phyloP scores from a whole-genome alignment of 1,284 basidiomycete genomes.

The Hypsizygus ulmarius region DNA sequence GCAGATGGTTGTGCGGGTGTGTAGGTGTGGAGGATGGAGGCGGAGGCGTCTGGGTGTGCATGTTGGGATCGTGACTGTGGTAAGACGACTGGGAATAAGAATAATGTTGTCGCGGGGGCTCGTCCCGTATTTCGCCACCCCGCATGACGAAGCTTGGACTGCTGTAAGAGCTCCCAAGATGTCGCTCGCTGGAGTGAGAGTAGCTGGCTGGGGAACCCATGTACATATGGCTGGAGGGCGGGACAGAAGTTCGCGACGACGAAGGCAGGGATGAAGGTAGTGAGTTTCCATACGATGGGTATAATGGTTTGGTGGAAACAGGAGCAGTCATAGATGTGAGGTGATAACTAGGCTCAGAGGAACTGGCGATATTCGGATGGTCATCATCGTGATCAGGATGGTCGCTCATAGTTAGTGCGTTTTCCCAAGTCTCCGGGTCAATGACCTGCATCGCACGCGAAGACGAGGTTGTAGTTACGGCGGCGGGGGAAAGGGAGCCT shows the following conservation, averaged over 20 bases:
- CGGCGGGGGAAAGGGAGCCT: constrained; percentile 42
- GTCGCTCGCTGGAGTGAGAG: constrained; percentile 40
- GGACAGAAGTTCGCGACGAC: constrained; percentile 31
- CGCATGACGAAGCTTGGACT: constrained; percentile 37
- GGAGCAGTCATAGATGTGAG: constrained; percentile 37
- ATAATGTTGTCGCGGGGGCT: constrained; percentile 38
- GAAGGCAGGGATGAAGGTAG: constrained; percentile 32
- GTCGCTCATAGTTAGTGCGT: constrained; percentile 52
- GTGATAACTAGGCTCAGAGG: constrained; percentile 37
- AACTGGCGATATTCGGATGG: constrained; percentile 34
- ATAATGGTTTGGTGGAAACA: constrained; percentile 25
- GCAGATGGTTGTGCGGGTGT: constrained; percentile 31
- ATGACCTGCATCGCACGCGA: constrained; percentile 47
- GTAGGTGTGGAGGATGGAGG: constrained; percentile 27
- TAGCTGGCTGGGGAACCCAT: constrained; percentile 33
- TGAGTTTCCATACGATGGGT: constrained; percentile 34
- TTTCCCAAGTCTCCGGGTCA: constrained; percentile 55
- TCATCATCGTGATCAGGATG: constrained; percentile 33
- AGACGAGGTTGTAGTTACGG: constrained; percentile 38
- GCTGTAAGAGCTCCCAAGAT: constrained; percentile 34
- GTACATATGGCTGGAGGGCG: constrained; percentile 38
- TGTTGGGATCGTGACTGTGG: constrained; percentile 32
- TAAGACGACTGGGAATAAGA: constrained; percentile 44
- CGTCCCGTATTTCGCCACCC: constrained; percentile 37
- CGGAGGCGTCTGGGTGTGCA: constrained; percentile 34